phyloP scores from a whole-genome alignment of 2,329 filamentous ascomycete genomes.

The Paraconiothyrium sp. region DNA sequence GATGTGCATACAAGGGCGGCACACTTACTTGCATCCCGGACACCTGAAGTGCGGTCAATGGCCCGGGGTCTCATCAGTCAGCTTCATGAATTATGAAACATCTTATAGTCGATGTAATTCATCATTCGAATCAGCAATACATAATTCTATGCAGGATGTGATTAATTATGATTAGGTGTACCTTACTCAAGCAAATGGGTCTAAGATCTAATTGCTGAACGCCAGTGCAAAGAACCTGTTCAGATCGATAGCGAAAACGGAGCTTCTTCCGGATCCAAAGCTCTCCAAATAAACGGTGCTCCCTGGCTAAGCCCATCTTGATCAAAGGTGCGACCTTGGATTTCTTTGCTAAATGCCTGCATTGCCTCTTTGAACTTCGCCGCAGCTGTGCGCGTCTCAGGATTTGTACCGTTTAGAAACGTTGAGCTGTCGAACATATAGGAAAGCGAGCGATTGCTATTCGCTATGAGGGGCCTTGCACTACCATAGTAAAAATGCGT shows the following conservation, averaged over 20 bases:
- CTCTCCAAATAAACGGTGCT: slow-evolving; percentile 13
- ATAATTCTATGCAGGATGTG: no score
- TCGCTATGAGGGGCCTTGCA: slow-evolving; percentile 49
- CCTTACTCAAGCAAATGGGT: background rate
- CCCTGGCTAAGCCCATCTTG: slow-evolving; percentile 49
- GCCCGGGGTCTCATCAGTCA: no score
- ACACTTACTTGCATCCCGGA: no score
- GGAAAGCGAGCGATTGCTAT: slow-evolving; percentile 50
- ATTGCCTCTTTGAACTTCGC: slow-evolving; percentile 50
- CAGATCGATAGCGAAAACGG: slow-evolving; percentile 14
- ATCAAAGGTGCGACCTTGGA: slow-evolving; percentile 55
- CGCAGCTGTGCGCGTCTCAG: slow-evolving; percentile 45
- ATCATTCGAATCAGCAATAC: no score
- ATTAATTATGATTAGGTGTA: no score
- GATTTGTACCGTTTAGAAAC: slow-evolving; percentile 49
- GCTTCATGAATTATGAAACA: no score
- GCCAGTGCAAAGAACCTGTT: background rate
- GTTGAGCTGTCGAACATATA: slow-evolving; percentile 54
- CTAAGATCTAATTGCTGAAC: background rate
- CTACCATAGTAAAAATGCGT: background rate
- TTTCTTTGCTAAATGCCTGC: slow-evolving; percentile 49
- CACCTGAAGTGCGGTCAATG: no score
- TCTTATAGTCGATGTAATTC: no score
- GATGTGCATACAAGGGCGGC: no score
- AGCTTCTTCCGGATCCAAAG: slow-evolving; percentile 10